phyloP scores from a whole-genome alignment of 352 stramenopile species.

The Pythium coloratum region DNA sequence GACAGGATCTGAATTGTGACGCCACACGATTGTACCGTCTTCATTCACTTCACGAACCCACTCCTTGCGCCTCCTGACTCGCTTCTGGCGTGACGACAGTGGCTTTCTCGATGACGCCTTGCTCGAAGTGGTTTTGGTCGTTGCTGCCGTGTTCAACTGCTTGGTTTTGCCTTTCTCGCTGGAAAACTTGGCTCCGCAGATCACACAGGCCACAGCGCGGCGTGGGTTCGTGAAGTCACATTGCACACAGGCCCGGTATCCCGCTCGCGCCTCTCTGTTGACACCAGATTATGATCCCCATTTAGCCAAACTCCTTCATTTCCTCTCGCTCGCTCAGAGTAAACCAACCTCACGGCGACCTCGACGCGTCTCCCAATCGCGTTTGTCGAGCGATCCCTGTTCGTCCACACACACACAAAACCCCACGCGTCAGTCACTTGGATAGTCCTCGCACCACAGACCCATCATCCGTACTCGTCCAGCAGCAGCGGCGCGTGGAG shows the following conservation, averaged over 20 bases:
- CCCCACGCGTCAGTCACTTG: slow-evolving; percentile 11
- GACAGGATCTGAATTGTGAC: background rate
- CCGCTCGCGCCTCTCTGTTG: slow-evolving; percentile 17
- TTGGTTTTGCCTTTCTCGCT: slow-evolving; percentile 10
- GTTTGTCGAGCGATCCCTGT: slow-evolving; percentile 8
- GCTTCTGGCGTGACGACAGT: slow-evolving; percentile 19
- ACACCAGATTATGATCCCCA: background rate
- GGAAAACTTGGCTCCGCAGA: slow-evolving; percentile 15
- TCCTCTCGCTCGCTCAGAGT: background rate
- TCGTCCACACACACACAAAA: too few relatives aligned
- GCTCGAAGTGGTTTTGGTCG: background rate
- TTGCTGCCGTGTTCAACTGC: background rate
- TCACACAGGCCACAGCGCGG: slow-evolving; percentile 22
- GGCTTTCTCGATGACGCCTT: background rate
- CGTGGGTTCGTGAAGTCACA: slow-evolving; percentile 28
- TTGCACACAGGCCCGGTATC: slow-evolving; percentile 15
- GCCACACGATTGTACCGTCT: slow-evolving; percentile 17
- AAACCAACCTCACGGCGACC: slow-evolving; percentile 33
- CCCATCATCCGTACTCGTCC: slow-evolving; percentile 30
- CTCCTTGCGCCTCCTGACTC: slow-evolving; percentile 21
- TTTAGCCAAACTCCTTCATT: background rate
- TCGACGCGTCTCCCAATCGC: slow-evolving; percentile 25
- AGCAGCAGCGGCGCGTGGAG: slow-evolving; percentile 51
- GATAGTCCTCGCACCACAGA: background rate
- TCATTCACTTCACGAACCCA: slow-evolving; percentile 15